A percentile compares a stretch with the other conserved stretches of the same genome.
Evolutionary conservation across 257 asterid species (phyloP).

Genomic region (Solanum rostratum): DNA sequence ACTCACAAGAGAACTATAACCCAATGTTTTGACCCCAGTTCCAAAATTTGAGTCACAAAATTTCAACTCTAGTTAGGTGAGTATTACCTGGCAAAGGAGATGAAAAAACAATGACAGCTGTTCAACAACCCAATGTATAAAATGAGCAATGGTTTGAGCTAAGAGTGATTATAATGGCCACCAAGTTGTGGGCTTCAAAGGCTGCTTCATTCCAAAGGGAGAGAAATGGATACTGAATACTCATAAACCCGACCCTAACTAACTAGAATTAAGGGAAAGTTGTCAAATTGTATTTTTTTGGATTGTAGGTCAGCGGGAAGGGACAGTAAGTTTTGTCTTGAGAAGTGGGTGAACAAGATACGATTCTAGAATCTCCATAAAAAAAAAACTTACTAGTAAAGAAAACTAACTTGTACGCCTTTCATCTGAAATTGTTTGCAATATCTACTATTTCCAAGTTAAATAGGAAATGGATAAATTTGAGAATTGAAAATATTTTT

Average conservation of each 20-base stretch:
- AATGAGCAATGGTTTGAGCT: neutral
- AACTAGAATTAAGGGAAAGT: neutral
- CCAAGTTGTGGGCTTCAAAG: neutral
- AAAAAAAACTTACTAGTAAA: rapidly evolving
- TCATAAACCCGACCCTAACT: neutral
- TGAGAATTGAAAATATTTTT: neutral
- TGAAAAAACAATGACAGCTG: neutral
- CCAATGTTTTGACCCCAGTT: neutral
- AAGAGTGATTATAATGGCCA: neutral
- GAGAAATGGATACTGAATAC: neutral
- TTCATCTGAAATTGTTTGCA: neutral
- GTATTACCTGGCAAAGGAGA: neutral
- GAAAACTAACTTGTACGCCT: neutral
- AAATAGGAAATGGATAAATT: neutral
- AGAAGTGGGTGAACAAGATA: neutral
- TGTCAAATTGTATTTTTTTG: neutral
- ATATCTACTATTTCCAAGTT: neutral
- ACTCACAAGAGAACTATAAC: neutral
- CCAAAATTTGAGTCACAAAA: neutral
- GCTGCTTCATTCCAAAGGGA: neutral
- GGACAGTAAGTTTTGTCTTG: neutral
- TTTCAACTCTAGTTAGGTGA: neutral
- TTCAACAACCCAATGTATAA: neutral
- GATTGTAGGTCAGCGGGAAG: neutral
- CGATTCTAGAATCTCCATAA: neutral